These are phyloP conservation scores for Raddia distichophylla DNA, from an alignment of 176 grass and related monocot species.

Conservation along the genomic window DNA sequence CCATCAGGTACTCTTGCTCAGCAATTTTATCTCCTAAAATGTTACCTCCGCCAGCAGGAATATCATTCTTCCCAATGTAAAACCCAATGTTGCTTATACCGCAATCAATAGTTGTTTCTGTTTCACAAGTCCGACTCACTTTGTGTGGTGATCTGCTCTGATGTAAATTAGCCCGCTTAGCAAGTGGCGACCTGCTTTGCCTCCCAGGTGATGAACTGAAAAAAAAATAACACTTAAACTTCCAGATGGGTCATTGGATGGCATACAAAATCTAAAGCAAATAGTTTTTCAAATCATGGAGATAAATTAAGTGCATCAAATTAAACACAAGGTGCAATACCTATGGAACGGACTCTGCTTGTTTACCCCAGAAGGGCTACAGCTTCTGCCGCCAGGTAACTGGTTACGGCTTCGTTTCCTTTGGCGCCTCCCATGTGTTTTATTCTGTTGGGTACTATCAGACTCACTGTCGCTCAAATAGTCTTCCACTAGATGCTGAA, in stretches of 20 bases:
- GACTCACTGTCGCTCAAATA: constrained; percentile 54
- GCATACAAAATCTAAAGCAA: constrained; percentile 14
- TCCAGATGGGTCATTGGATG: constrained; percentile 24
- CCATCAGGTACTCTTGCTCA: constrained; percentile 14
- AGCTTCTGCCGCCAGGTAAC: constrained; percentile 48
- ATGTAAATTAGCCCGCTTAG: constrained; percentile 43
- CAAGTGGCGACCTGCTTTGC: constrained; percentile 41
- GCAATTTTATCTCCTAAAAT: constrained; percentile 25
- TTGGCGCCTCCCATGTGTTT: constrained; percentile 34
- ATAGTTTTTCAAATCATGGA: not conserved
- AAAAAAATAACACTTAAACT: constrained; percentile 43
- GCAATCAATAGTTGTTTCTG: not conserved
- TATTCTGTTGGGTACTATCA: constrained; percentile 46
- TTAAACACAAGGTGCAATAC: constrained; percentile 39
- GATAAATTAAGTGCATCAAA: constrained; percentile 23
- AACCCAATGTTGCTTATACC: constrained; percentile 18
- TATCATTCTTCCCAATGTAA: constrained; percentile 4
- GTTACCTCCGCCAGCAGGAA: constrained; percentile 21
- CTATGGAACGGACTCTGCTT: constrained; percentile 40
- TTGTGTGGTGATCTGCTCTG: constrained; percentile 34
- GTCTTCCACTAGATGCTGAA: constrained; percentile 48
- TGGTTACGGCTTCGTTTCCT: constrained; percentile 50
- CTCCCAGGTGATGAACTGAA: constrained; percentile 67
- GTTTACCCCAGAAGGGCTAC: constrained; percentile 34
- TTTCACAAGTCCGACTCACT: not conserved